Percentiles rank a stretch among this genome's conserved stretches.
phyloP scores from a whole-genome alignment of 2,329 filamentous ascomycete genomes.

The Xenosphaeropsis pyriputrescens region DNA sequence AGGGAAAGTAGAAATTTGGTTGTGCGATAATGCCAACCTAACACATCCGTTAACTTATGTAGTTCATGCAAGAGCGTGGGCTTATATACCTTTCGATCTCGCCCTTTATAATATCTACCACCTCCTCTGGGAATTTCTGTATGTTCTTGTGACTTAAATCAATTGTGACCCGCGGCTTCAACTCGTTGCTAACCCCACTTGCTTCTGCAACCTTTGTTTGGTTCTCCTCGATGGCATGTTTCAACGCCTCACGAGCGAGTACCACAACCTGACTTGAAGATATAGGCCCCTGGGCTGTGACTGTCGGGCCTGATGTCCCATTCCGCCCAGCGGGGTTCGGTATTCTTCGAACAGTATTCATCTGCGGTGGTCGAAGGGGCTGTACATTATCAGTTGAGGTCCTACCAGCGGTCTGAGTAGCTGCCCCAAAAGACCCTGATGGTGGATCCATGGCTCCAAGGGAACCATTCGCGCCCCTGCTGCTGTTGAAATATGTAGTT shows the following conservation, averaged over 20 bases:
- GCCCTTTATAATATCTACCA: constrained; percentile 20
- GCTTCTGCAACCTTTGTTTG: constrained; percentile 46
- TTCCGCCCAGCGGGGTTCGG: constrained; percentile 32
- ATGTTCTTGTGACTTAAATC: constrained; percentile 67
- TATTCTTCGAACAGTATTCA: constrained; percentile 16
- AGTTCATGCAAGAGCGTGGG: not conserved
- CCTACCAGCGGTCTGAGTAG: constrained; percentile 21
- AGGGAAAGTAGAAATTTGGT: constrained; percentile 57
- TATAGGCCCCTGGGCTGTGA: constrained; percentile 35
- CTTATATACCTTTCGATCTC: constrained; percentile 18
- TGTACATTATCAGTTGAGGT: constrained; percentile 23
- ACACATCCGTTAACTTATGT: not conserved
- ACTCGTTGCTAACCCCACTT: constrained; percentile 40
- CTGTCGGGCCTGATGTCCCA: constrained; percentile 23
- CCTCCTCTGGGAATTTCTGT: constrained; percentile 24
- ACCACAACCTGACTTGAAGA: constrained; percentile 49
- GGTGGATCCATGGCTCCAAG: constrained; percentile 15
- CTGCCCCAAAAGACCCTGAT: constrained; percentile 17
- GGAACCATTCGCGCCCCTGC: too few species aligned
- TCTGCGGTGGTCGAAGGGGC: constrained; percentile 19
- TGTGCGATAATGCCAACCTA: constrained; percentile 71
- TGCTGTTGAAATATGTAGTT: too few species aligned
- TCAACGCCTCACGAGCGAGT: constrained; percentile 53
- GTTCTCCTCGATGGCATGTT: constrained; percentile 50
- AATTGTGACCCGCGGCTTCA: constrained; percentile 57